Percentiles rank a stretch among this genome's conserved stretches.
These are phyloP conservation scores for Drosera capensis DNA, from an alignment of 148 eudicot species.

Conservation along the genomic window DNA sequence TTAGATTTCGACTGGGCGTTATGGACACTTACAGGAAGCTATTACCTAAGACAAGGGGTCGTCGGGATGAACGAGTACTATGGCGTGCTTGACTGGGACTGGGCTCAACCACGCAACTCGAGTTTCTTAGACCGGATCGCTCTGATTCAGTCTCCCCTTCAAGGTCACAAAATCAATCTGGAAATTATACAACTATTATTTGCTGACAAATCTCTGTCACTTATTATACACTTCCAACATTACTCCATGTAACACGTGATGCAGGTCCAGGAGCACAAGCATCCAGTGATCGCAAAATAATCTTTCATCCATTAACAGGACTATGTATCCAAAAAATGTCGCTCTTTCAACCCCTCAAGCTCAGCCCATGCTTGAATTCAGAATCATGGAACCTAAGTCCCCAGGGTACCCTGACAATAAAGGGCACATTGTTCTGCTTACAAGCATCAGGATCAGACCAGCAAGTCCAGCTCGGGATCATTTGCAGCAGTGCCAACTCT, in stretches of 20 bases:
- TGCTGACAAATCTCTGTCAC: neutral
- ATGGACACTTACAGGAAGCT: conserved; percentile 77
- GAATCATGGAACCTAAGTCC: conserved; percentile 41
- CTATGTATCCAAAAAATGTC: conserved; percentile 36
- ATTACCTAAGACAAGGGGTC: conserved; percentile 52
- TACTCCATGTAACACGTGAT: no score
- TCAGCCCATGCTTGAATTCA: conserved; percentile 52
- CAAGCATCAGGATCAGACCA: conserved; percentile 25
- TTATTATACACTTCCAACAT: no score
- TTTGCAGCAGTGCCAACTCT: conserved; percentile 21
- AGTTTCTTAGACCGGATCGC: conserved; percentile 47
- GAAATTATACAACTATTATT: neutral
- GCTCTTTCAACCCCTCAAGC: conserved; percentile 15
- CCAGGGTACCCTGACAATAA: conserved; percentile 22
- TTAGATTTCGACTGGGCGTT: conserved; percentile 74
- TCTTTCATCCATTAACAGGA: conserved; percentile 74
- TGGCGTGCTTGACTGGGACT: conserved; percentile 48
- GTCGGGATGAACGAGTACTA: conserved; percentile 49
- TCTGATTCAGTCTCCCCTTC: conserved; percentile 50
- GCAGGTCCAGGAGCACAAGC: conserved; percentile 45
- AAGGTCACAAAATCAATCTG: conserved; percentile 20
- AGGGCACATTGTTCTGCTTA: conserved; percentile 40
- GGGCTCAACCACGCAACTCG: conserved; percentile 38
- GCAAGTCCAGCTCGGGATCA: conserved; percentile 25
- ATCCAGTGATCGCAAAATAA: conserved; percentile 21